Conservation (phyloP, 225 moss, liverwort and hornwort genomes). For the Physcomitrellopsis africana region DNA sequence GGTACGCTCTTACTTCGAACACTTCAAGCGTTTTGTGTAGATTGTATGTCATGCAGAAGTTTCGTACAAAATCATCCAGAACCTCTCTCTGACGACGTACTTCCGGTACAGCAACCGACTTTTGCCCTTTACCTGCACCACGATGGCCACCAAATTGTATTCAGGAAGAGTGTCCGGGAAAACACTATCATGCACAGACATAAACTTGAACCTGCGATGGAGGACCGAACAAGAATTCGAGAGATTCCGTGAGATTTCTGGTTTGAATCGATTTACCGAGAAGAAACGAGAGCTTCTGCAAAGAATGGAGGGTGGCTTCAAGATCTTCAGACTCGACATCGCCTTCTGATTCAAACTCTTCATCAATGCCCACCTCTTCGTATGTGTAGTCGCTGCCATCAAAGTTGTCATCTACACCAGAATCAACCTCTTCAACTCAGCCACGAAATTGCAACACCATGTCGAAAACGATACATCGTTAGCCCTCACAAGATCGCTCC, state of each 20-base stretch:
- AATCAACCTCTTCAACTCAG: neutral
- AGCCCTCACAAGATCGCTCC: neutral
- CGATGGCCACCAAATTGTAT: neutral
- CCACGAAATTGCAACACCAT: neutral
- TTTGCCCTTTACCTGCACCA: constrained; percentile 58
- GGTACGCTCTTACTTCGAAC: constrained; percentile 66
- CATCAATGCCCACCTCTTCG: constrained; percentile 87
- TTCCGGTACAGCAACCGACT: constrained; percentile 51
- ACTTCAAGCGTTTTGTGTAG: constrained; percentile 82
- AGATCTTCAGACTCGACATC: constrained; percentile 84
- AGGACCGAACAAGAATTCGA: neutral
- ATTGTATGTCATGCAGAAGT: constrained; percentile 77
- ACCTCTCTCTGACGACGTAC: constrained; percentile 75
- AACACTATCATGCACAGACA: no score
- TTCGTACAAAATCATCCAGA: constrained; percentile 88
- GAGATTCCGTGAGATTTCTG: neutral
- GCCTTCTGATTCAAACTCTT: constrained; percentile 82
- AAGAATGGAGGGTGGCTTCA: constrained; percentile 76
- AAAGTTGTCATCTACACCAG: constrained; percentile 45
- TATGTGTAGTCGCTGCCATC: constrained; percentile 66
- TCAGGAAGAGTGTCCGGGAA: neutral
- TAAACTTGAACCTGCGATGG: no score
- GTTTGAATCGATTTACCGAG: constrained; percentile 47
- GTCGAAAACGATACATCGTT: neutral
- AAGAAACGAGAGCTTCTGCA: constrained; percentile 86